Conservation (phyloP, 2,329 filamentous ascomycete species). For the Alternaria triticimaculans region DNA sequence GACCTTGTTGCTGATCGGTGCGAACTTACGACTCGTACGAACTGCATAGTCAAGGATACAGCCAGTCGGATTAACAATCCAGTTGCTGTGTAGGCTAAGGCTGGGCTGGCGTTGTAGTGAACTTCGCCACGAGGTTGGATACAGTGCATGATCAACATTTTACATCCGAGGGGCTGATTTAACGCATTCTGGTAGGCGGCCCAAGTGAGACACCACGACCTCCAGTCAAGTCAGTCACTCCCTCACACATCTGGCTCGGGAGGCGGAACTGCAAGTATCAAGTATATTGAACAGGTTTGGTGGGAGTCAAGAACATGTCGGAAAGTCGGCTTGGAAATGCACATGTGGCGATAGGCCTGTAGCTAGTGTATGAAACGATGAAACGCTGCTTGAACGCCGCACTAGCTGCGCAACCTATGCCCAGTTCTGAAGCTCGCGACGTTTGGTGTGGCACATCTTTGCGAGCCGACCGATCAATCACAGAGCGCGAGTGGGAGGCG, state of each 20-base stretch:
- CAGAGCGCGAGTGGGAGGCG: constrained; percentile 9
- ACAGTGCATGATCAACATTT: constrained; percentile 20
- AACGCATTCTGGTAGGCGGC: constrained; percentile 18
- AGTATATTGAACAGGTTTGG: not conserved
- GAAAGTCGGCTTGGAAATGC: not conserved
- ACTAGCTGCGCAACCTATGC: not conserved
- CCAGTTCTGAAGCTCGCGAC: constrained; percentile 4
- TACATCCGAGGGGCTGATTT: constrained; percentile 17
- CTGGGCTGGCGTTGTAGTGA: constrained; percentile 3
- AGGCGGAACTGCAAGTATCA: constrained; percentile 2
- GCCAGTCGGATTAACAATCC: not conserved
- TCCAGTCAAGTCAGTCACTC: not conserved
- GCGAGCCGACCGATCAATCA: constrained; percentile 30
- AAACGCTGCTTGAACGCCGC: not conserved
- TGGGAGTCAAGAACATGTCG: not conserved
- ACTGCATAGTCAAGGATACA: not conserved
- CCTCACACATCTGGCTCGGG: not conserved
- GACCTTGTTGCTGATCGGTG: constrained; percentile 14
- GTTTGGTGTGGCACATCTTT: constrained; percentile 24
- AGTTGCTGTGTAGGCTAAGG: not conserved
- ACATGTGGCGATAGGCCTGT: not conserved
- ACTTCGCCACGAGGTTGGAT: constrained; percentile 25
- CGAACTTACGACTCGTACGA: not conserved
- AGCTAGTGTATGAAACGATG: constrained; percentile 1
- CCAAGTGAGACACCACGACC: constrained; percentile 19